Evolutionary conservation across 257 asterid genomes (phyloP).

Genomic region (Capsicum rhomboideum): DNA sequence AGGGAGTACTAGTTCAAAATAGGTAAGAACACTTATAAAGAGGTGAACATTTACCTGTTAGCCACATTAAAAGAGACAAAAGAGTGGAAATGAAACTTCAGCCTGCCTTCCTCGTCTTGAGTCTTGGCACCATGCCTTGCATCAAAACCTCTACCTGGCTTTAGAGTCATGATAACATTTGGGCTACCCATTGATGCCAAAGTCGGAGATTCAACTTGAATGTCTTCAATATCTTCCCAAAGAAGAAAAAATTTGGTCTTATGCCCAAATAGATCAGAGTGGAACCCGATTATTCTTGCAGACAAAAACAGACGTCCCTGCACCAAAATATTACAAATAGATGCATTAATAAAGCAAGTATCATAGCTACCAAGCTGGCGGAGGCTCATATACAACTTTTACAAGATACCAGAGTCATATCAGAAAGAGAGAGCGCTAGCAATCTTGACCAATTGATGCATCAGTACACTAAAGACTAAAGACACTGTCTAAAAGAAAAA

Average conservation of each 20-base stretch:
- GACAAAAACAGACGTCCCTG: slow-evolving; percentile 98
- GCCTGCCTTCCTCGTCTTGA: slow-evolving; percentile 83
- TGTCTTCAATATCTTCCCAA: slow-evolving; percentile 98
- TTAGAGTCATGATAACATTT: slow-evolving; percentile 58
- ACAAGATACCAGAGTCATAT: background rate
- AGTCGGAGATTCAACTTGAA: slow-evolving; percentile 79
- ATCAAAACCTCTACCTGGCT: slow-evolving; percentile 86
- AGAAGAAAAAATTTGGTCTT: slow-evolving; percentile 92
- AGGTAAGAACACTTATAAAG: background rate
- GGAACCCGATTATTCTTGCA: slow-evolving; percentile 97
- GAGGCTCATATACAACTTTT: background rate
- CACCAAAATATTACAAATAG: slow-evolving; percentile 9
- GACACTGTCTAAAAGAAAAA: background rate
- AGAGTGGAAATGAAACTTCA: slow-evolving; percentile 87
- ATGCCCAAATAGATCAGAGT: slow-evolving; percentile 90
- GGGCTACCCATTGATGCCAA: slow-evolving; percentile 99
- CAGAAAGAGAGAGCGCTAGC: background rate
- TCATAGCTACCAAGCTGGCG: background rate
- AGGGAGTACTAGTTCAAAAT: background rate
- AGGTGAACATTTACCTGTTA: slow-evolving; percentile 43
- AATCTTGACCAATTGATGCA: background rate
- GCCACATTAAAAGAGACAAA: slow-evolving; percentile 91
- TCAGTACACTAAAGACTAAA: background rate
- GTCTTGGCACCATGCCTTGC: slow-evolving; percentile 94
- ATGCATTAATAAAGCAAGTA: background rate